phyloP scores from a whole-genome alignment of 345 rosid species.

The Pugionium cornutum region DNA sequence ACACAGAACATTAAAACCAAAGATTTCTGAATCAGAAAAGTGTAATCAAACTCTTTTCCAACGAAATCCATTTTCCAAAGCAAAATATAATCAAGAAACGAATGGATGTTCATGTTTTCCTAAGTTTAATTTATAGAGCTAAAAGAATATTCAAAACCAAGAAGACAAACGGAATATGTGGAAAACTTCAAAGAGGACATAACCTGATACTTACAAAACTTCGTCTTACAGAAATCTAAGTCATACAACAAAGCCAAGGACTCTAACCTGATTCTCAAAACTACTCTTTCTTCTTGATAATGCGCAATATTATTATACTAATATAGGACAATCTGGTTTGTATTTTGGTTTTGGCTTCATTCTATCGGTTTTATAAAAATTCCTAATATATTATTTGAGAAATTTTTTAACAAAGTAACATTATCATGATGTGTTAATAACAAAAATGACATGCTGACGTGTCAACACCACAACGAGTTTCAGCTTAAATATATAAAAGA shows the following conservation, averaged over 20 bases:
- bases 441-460: too few relatives aligned
- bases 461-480: too few relatives aligned
- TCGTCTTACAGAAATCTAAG: slow-evolving; percentile 5
- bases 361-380: too few relatives aligned
- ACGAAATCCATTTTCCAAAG: slow-evolving; percentile 36
- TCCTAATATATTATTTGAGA: too few relatives aligned
- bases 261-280: background rate
- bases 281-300: too few relatives aligned
- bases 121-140: slow-evolving; percentile 20
- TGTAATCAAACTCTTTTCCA: slow-evolving; percentile 28
- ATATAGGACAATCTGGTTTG: too few relatives aligned
- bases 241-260: slow-evolving; percentile 27
- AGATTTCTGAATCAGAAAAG: slow-evolving; percentile 49
- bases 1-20: slow-evolving; percentile 49
- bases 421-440: too few relatives aligned
- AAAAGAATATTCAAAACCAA: background rate
- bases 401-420: too few relatives aligned
- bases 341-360: too few relatives aligned
- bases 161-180: slow-evolving; percentile 12
- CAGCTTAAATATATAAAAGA: too few relatives aligned
- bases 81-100: slow-evolving; percentile 15
- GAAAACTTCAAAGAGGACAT: slow-evolving; percentile 28
- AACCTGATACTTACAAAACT: slow-evolving; percentile 39
- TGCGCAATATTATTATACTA: too few relatives aligned
- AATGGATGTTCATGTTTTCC: slow-evolving; percentile 25